These are phyloP conservation scores for Buxus sempervirens DNA, from an alignment of 164 flowering plant genomes.

Conservation along the genomic window DNA sequence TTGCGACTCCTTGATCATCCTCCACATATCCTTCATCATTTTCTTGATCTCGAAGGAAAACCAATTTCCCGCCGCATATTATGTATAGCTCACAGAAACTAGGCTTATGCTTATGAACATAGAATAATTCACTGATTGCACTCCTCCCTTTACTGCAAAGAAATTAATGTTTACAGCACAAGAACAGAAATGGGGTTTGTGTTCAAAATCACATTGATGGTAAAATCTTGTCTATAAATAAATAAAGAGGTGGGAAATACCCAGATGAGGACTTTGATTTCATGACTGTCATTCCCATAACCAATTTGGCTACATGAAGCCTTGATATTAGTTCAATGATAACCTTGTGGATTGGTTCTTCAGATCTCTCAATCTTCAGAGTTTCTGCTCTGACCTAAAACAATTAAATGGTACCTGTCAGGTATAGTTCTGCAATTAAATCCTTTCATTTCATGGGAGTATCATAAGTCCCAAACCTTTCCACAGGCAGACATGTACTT, in stretches of 20 bases:
- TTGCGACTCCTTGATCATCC: conserved; percentile 37
- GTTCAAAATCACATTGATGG: too few relatives aligned
- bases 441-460: not conserved
- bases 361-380: conserved; percentile 39
- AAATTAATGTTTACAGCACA: not conserved
- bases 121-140: conserved; percentile 47
- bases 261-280: conserved; percentile 46
- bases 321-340: conserved; percentile 42
- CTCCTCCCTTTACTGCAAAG: conserved; percentile 42
- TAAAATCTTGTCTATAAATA: too few relatives aligned
- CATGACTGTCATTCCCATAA: conserved; percentile 51
- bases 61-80: conserved; percentile 51
- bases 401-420: too few relatives aligned
- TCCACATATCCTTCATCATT: conserved; percentile 38
- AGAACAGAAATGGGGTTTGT: not conserved
- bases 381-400: conserved; percentile 47
- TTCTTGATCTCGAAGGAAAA: conserved; percentile 36
- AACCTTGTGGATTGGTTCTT: conserved; percentile 42
- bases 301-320: conserved; percentile 49
- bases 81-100: conserved; percentile 50
- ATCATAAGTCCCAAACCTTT: conserved; percentile 35
- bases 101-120: conserved; percentile 50
- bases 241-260: conserved; percentile 16
- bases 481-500: conserved; percentile 50
- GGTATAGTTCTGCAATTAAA: not conserved